phyloP scores from a whole-genome alignment of 345 rosid genomes.

The Arabidopsis arenosa region DNA sequence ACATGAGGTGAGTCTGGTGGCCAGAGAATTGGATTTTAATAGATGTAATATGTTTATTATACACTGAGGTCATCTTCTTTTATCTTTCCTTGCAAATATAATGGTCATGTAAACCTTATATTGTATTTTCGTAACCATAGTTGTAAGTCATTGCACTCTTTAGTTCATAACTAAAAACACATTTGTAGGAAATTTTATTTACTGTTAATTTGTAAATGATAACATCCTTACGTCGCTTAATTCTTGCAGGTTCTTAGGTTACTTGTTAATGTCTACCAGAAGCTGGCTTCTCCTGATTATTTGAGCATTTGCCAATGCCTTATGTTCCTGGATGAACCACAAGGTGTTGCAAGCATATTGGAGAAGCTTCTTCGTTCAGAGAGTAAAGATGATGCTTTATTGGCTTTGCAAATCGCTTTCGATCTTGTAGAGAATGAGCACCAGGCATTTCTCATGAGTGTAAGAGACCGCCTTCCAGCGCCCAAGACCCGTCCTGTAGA shows the following conservation, averaged over 20 bases:
- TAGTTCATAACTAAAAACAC: not conserved
- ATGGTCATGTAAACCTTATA: not conserved
- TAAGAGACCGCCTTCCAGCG: conserved; percentile 73
- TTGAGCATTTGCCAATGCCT: conserved; percentile 95
- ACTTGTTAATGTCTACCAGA: conserved; percentile 86
- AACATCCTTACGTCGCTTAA: conserved; percentile 3
- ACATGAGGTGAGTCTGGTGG: conserved; percentile 62
- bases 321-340: conserved; percentile 95
- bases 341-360: conserved; percentile 77
- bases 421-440: conserved; percentile 98
- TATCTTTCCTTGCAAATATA: conserved; percentile 1
- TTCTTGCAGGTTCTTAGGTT: conserved; percentile 80
- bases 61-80: conserved; percentile 1
- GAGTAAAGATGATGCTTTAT: conserved; percentile 82
- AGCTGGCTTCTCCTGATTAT: conserved; percentile 90
- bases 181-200: not conserved
- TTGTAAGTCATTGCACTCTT: not conserved
- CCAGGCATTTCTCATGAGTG: conserved; percentile 93
- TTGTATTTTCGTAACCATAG: not conserved
- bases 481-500: conserved; percentile 68
- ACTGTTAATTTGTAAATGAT: conserved; percentile 18
- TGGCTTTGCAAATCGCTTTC: conserved; percentile 92
- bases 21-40: not conserved
- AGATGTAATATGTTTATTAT: not conserved
- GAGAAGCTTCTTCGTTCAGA: conserved; percentile 93